Percentiles rank a stretch among this genome's conserved stretches.
phyloP scores from a whole-genome alignment of 352 stramenopile genomes.

The Phytophthora hybrid region DNA sequence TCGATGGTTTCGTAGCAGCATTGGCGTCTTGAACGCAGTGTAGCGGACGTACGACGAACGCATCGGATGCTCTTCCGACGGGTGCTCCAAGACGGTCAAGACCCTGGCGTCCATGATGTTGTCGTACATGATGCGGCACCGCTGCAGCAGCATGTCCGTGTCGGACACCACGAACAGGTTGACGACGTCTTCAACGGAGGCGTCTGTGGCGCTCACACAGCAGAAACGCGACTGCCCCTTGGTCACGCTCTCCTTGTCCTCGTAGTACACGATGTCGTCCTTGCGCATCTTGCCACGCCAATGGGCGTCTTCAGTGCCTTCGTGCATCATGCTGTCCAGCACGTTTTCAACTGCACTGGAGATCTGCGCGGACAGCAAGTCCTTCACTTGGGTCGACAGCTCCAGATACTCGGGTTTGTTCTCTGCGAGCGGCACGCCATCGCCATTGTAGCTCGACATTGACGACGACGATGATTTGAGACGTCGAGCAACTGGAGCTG shows the following conservation, averaged over 20 bases:
- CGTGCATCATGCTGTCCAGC: constrained; percentile 48
- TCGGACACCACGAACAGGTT: constrained; percentile 48
- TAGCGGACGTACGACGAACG: constrained; percentile 54
- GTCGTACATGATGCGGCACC: constrained; percentile 52
- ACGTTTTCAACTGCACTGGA: constrained; percentile 43
- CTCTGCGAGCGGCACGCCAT: constrained; percentile 7
- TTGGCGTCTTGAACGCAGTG: constrained; percentile 47
- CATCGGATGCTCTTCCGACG: constrained; percentile 40
- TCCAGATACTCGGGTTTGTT: constrained; percentile 29
- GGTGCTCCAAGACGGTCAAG: constrained; percentile 44
- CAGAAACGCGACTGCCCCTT: constrained; percentile 50
- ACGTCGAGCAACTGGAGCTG: constrained; percentile 17
- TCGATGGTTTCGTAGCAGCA: constrained; percentile 43
- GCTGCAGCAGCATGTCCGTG: constrained; percentile 42
- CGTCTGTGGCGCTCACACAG: constrained; percentile 40
- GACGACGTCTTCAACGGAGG: constrained; percentile 49
- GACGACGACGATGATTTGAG: constrained; percentile 25
- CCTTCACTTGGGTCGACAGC: constrained; percentile 35
- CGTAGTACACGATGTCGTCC: constrained; percentile 49
- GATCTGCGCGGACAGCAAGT: constrained; percentile 42
- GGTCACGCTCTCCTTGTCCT: constrained; percentile 41
- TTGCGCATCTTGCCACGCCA: constrained; percentile 47
- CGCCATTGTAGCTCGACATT: constrained; percentile 33
- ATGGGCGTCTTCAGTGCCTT: constrained; percentile 33
- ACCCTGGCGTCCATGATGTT: constrained; percentile 51